These are phyloP conservation scores for Phytophthora syringae DNA, from an alignment of 352 stramenopile genomes.

Conservation along the genomic window DNA sequence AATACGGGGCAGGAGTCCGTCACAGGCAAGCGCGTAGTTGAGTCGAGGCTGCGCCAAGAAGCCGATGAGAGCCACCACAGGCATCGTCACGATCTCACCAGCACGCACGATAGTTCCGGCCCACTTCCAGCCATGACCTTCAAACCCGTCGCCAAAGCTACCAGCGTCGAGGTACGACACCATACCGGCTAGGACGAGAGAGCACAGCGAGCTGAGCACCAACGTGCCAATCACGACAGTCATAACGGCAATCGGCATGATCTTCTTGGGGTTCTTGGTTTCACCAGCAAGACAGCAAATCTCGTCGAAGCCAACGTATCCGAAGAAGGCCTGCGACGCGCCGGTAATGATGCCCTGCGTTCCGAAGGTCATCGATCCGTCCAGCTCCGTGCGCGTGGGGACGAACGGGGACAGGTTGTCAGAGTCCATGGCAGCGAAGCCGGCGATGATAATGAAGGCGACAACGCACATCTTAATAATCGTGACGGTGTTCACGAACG, in stretches of 20 bases:
- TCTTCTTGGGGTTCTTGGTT: constrained; percentile 75
- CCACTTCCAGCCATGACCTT: constrained; percentile 50
- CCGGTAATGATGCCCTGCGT: constrained; percentile 79
- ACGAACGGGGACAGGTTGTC: constrained; percentile 90
- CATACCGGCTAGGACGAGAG: constrained; percentile 90
- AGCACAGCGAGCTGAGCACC: constrained; percentile 71
- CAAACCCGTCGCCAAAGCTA: constrained; percentile 63
- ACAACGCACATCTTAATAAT: constrained; percentile 81
- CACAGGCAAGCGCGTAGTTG: constrained; percentile 92
- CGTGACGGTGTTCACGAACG: constrained; percentile 88
- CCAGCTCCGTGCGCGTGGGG: constrained; percentile 36
- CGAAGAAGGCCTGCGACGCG: constrained; percentile 91
- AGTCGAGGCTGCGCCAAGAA: constrained; percentile 94
- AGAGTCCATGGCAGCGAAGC: constrained; percentile 75
- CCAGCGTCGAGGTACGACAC: constrained; percentile 47
- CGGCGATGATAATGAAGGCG: constrained; percentile 89
- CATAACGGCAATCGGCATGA: constrained; percentile 86
- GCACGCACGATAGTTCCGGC: constrained; percentile 59
- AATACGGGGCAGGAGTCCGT: constrained; percentile 92
- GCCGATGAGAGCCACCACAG: constrained; percentile 94
- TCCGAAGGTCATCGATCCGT: constrained; percentile 46
- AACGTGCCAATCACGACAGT: constrained; percentile 76
- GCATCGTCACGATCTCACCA: constrained; percentile 87
- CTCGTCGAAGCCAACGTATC: constrained; percentile 95
- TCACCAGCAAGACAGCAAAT: constrained; percentile 90